Conservation (phyloP, 192 early-diverging fungal species). For the Linnemannia zychae region DNA sequence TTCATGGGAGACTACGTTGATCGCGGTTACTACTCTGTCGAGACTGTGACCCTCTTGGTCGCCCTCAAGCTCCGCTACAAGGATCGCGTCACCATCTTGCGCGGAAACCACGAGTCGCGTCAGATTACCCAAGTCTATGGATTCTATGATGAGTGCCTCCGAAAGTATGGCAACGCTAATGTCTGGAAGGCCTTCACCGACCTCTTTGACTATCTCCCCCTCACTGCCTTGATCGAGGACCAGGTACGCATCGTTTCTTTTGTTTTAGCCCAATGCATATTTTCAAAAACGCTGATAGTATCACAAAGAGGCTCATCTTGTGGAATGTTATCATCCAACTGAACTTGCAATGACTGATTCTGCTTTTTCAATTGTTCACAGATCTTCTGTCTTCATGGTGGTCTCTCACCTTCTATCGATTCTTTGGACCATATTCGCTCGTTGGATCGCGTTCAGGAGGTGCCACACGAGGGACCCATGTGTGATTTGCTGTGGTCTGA, state of each 20-base stretch:
- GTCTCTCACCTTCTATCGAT: conserved; percentile 93
- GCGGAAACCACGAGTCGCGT: conserved; percentile 98
- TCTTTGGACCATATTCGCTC: conserved; percentile 97
- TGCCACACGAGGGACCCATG: conserved; percentile 91
- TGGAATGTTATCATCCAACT: not conserved
- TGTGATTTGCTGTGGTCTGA: conserved; percentile 92
- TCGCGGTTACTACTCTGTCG: conserved; percentile 98
- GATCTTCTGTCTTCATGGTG: conserved; percentile 99
- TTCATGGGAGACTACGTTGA: conserved; percentile 99
- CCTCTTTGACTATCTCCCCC: conserved; percentile 96
- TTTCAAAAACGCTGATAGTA: not conserved
- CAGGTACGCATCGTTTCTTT: conserved; percentile 59
- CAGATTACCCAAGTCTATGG: conserved; percentile 99
- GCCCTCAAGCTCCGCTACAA: conserved; percentile 95
- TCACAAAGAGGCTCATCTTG: not conserved
- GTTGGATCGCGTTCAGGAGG: conserved; percentile 95
- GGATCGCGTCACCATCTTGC: conserved; percentile 94
- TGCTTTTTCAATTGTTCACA: conserved; percentile 23
- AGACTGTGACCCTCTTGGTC: conserved; percentile 96
- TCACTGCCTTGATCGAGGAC: conserved; percentile 97
- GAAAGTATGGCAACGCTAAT: conserved; percentile 98
- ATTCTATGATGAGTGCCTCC: conserved; percentile 99
- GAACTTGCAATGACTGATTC: not conserved
- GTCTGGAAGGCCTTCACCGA: conserved; percentile 99
- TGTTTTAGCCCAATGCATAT: not conserved